Base-by-base conservation (phyloP, 1,284 basidiomycete genomes). In the Gymnopus androsaceus region DNA sequence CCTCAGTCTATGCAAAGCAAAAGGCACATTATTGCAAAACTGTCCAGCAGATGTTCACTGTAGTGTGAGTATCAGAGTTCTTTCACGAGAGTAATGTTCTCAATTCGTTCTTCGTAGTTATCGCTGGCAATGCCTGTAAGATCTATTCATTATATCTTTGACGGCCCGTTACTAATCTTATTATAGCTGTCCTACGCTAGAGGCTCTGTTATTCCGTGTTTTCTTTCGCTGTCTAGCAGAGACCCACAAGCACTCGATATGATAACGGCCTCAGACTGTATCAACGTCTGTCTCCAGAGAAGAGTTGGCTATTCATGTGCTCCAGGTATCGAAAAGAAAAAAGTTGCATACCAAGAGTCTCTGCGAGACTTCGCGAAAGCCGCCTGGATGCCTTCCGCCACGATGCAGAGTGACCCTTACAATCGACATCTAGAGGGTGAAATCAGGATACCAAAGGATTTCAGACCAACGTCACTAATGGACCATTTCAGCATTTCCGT, bases 401-500 rank as follows among this genome's bases (percentile, higher is more conserved):
- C 68, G 17, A 61, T 63, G 17, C 60, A 63, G 14, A 64, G 64
- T 41, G 64, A 64, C 40, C 27, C 68, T 4, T 63, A 65, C 30
- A 66, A 63, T 30, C 73, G 77, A 21, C 67, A 71, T 48, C 67
- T 81, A 17, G 77, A 80, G 57, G 80, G 80, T 4, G 80, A 81
- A 64, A 78, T 82, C 38, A 70, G 69, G 34, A 67, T 81, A 4
- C 65, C 75, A 4, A 79, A 78, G 61, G 78, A 81, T 55, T 65
- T 82, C 17, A 64, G 75, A 51, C 79, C 79, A 28, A 73, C 76
- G 9, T 77, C 77, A 48, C 70, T 72, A 45, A 75, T 81, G 64
- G 76, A 74, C 17, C 73, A 75, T 55, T 79, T 81, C 64, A 75
- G 72, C 58, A 74, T 82, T 53, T 75, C 72, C 56, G 78, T 79